Conservation (phyloP, 2,329 filamentous ascomycete genomes). For the Epicoccum sorghinum region DNA sequence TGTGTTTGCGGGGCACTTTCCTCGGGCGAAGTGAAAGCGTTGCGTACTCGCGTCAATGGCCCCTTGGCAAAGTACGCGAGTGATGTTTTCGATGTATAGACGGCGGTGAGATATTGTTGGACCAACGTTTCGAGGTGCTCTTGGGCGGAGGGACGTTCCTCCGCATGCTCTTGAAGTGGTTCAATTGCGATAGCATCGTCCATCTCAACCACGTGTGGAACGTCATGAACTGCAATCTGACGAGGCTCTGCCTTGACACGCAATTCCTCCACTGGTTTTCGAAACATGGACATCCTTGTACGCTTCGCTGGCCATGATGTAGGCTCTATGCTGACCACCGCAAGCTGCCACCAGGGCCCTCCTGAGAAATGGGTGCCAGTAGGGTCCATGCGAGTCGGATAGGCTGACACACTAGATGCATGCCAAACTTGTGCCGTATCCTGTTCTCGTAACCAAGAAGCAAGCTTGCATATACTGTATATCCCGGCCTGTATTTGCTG, state of each 20-base stretch:
- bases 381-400: conserved; percentile 61
- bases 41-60: conserved; percentile 75
- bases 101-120: conserved; percentile 50
- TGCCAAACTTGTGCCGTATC: conserved; percentile 52
- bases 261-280: conserved; percentile 20
- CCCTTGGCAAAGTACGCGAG: conserved; percentile 86
- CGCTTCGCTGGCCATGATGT: conserved; percentile 27
- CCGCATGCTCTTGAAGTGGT: conserved; percentile 6
- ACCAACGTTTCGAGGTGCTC: conserved; percentile 59
- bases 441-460: conserved; percentile 67
- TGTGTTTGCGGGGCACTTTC: conserved; percentile 65
- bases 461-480: conserved; percentile 73
- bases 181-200: not conserved
- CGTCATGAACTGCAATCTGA: not conserved
- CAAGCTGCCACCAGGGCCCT: conserved; percentile 42
- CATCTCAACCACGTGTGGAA: not conserved
- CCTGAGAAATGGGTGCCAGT: not conserved
- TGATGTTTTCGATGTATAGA: conserved; percentile 67
- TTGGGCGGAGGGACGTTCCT: conserved; percentile 29
- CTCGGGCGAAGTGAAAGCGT: conserved; percentile 69
- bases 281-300: conserved; percentile 41
- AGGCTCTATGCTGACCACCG: conserved; percentile 27
- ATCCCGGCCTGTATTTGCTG: conserved; percentile 67
- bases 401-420: conserved; percentile 53
- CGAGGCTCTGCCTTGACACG: conserved; percentile 8